phyloP scores from a whole-genome alignment of 2,329 filamentous ascomycete genomes.

The Aciculosporium take region DNA sequence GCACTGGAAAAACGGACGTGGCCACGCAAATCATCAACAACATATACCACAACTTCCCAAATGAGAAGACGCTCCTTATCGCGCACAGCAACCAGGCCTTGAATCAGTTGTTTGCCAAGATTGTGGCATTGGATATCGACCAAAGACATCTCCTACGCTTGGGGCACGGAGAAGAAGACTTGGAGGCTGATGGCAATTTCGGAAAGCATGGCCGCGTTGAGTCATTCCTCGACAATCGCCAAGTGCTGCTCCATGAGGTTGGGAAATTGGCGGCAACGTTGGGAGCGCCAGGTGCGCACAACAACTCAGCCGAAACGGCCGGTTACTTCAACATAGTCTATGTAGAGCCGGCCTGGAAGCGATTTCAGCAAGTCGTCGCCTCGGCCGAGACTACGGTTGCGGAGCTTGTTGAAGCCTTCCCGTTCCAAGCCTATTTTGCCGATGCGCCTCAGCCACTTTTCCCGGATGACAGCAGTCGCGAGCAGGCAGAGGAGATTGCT shows the following conservation, averaged over 20 bases:
- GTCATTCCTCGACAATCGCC: conserved; percentile 81
- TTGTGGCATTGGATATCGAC: conserved; percentile 90
- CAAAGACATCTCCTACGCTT: conserved; percentile 83
- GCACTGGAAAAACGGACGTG: conserved; percentile 98
- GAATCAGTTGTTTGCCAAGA: conserved; percentile 96
- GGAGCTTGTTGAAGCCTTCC: conserved; percentile 61
- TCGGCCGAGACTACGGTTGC: conserved; percentile 40
- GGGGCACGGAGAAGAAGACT: conserved; percentile 88
- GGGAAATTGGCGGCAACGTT: conserved; percentile 74
- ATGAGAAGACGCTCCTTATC: conserved; percentile 79
- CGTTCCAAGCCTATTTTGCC: conserved; percentile 77
- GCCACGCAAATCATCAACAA: conserved; percentile 98
- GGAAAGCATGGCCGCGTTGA: conserved; percentile 92
- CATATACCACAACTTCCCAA: conserved; percentile 94
- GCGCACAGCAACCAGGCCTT: conserved; percentile 96
- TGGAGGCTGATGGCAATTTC: conserved; percentile 74
- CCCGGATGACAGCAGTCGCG: conserved; percentile 47
- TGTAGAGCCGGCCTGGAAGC: conserved; percentile 74
- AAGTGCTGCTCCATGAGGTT: conserved; percentile 66
- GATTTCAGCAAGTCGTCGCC: conserved; percentile 51
- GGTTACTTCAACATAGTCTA: conserved; percentile 94
- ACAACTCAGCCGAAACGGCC: conserved; percentile 89
- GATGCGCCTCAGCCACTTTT: conserved; percentile 81
- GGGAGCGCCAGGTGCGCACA: conserved; percentile 81
- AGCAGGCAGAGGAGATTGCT: conserved; percentile 59